phyloP scores from a whole-genome alignment of 176 grass and related monocot genomes.

The Carex scoparia region DNA sequence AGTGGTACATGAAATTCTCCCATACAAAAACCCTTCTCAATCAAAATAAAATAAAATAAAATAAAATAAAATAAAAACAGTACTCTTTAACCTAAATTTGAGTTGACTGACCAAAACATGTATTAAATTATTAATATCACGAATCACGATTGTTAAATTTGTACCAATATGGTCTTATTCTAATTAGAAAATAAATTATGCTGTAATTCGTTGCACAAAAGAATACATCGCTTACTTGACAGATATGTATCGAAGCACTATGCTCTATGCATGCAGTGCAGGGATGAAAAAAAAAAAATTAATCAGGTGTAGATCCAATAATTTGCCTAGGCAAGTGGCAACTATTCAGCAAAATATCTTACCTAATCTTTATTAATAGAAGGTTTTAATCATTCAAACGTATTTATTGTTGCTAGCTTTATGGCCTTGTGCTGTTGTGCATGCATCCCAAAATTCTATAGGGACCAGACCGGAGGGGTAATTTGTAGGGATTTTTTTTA shows the following conservation, averaged over 20 bases:
- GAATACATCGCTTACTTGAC: too few species aligned
- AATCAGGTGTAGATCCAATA: background rate
- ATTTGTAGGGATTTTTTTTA: background rate
- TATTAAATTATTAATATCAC: too few species aligned
- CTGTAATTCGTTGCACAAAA: too few species aligned
- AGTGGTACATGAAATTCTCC: too few species aligned
- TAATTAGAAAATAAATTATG: too few species aligned
- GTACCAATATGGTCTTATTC: too few species aligned
- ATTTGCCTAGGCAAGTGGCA: background rate
- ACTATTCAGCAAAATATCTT: conserved; percentile 4
- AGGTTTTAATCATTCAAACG: background rate
- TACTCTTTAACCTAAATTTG: too few species aligned
- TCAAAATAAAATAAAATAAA: too few species aligned
- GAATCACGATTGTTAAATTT: too few species aligned
- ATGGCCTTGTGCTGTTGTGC: background rate
- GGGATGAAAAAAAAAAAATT: background rate
- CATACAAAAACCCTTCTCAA: too few species aligned
- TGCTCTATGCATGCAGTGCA: background rate
- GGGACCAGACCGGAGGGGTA: background rate
- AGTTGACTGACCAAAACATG: too few species aligned
- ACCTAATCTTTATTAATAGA: background rate
- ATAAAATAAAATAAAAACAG: too few species aligned
- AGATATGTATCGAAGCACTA: background rate
- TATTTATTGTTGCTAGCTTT: background rate
- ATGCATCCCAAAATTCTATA: background rate